phyloP scores from a whole-genome alignment of 2,329 filamentous ascomycete species.

The Penicillium sp. region DNA sequence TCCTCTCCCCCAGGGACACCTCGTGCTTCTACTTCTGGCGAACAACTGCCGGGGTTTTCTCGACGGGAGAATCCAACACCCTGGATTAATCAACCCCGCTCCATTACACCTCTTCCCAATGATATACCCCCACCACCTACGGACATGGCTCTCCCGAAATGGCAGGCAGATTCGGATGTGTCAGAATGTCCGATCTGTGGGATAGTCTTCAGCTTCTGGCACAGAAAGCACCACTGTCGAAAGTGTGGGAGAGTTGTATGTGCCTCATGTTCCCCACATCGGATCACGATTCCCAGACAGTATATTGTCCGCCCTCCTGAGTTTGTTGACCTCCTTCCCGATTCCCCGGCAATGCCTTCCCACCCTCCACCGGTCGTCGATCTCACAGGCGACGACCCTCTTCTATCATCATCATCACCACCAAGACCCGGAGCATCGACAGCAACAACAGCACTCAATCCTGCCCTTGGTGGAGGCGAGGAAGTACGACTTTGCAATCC shows the following conservation, averaged over 20 bases:
- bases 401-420: conserved; percentile 17
- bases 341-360: conserved; percentile 42
- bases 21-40: not conserved
- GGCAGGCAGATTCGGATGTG: conserved; percentile 87
- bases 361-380: conserved; percentile 49
- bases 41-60: not conserved
- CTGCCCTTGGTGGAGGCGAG: conserved; percentile 62
- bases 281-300: conserved; percentile 89
- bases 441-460: conserved; percentile 37
- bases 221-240: conserved; percentile 91
- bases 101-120: not conserved
- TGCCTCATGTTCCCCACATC: conserved; percentile 83
- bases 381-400: conserved; percentile 46
- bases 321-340: conserved; percentile 35
- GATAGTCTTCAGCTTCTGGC: conserved; percentile 76
- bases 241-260: conserved; percentile 96
- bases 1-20: conserved; percentile 28
- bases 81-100: conserved; percentile 11
- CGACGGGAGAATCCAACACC: not conserved
- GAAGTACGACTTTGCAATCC: conserved; percentile 71
- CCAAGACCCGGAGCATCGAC: conserved; percentile 6
- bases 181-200: conserved; percentile 81
- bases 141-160: conserved; percentile 59
- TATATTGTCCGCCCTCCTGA: conserved; percentile 82
- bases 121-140: not conserved